These are phyloP conservation scores for Sporisorium sorghi DNA, from an alignment of 1,284 basidiomycete species.

Conservation along the genomic window DNA sequence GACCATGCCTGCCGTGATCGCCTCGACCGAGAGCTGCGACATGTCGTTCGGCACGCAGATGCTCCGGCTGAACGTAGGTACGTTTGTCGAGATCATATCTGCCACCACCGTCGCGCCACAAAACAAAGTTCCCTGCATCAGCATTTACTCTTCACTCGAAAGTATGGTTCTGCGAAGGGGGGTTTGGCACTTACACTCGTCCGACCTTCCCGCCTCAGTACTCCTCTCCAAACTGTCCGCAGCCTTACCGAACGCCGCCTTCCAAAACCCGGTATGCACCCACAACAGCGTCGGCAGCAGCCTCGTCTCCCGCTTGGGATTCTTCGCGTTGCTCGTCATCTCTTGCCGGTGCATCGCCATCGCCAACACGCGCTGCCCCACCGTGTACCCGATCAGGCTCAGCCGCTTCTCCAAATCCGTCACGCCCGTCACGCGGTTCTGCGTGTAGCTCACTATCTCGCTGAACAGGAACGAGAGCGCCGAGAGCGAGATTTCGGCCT, in stretches of 20 bases:
- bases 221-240: conserved; percentile 96
- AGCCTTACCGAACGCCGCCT: conserved; percentile 88
- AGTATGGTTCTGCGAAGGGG: too few species aligned
- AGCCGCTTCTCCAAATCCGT: conserved; percentile 81
- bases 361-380: conserved; percentile 56
- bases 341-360: conserved; percentile 58
- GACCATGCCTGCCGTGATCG: conserved; percentile 94
- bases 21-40: conserved; percentile 92
- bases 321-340: conserved; percentile 50
- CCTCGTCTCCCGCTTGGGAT: conserved; percentile 64
- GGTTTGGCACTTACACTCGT: conserved; percentile 75
- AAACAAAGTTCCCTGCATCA: too few species aligned
- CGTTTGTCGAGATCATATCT: conserved; percentile 97
- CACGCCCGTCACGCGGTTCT: conserved; percentile 91
- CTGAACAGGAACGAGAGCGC: conserved; percentile 60
- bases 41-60: conserved; percentile 95
- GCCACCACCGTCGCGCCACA: not conserved
- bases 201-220: conserved; percentile 82
- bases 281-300: conserved; percentile 62
- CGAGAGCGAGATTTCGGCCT: conserved; percentile 42
- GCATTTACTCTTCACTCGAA: too few species aligned
- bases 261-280: conserved; percentile 80
- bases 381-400: conserved; percentile 54
- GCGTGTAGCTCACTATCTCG: conserved; percentile 77
- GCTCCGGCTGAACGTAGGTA: conserved; percentile 87